phyloP scores from a whole-genome alignment of 495 filamentous ascomycete genomes.

The Aspergillus leporis region DNA sequence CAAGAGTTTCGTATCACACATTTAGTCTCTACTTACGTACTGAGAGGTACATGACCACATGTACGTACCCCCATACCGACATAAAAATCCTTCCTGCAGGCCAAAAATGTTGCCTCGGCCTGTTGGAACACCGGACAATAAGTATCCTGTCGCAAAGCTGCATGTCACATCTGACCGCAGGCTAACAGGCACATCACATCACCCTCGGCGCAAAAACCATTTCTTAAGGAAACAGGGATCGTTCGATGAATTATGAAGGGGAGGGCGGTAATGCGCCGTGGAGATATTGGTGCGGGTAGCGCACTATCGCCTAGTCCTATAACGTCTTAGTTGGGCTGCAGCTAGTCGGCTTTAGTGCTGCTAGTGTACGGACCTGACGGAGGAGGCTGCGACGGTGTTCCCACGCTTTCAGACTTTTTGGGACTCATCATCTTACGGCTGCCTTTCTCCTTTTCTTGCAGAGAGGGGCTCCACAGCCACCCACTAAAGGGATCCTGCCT shows the following conservation, averaged over 20 bases:
- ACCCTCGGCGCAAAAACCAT: not conserved
- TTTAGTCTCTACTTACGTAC: not conserved
- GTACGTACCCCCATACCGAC: not conserved
- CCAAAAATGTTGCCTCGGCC: not conserved
- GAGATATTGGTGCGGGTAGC: conserved; percentile 1
- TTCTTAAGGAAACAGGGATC: not conserved
- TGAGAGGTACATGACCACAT: not conserved
- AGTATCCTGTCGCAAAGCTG: not conserved
- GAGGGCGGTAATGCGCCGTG: not conserved
- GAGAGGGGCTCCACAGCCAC: conserved; percentile 26
- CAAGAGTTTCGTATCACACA: not conserved
- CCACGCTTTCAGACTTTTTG: conserved; percentile 3
- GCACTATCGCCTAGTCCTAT: not conserved
- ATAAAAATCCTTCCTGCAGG: not conserved
- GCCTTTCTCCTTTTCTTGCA: conserved; percentile 12
- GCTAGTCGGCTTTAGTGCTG: conserved; percentile 17
- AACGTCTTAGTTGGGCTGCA: conserved; percentile 10
- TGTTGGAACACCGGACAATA: not conserved
- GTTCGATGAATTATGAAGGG: not conserved
- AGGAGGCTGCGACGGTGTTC: conserved; percentile 15
- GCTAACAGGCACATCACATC: not conserved
- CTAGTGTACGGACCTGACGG: conserved; percentile 24
- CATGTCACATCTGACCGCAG: conserved; percentile 2
- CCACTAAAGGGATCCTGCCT: conserved; percentile 29
- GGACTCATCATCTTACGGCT: conserved; percentile 4